Evolutionary conservation across 2,329 filamentous ascomycete genomes (phyloP), one percentile per base, ranked within the genome.

Genomic region (Zopfia rhizophila): DNA sequence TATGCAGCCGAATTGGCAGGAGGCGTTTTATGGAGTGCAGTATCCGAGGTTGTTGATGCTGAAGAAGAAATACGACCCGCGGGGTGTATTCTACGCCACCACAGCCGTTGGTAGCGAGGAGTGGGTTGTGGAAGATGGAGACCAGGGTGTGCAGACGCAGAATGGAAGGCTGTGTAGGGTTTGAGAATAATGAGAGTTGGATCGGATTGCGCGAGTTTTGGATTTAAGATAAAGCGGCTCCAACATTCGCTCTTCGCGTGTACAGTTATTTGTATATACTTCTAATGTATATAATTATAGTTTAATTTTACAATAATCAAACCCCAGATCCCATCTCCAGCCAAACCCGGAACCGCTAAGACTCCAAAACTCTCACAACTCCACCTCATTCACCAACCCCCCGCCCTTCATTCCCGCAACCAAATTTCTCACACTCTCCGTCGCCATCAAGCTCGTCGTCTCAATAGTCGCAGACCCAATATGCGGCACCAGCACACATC

Each of bases 381-480:
- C 41, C 19, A 60, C 33, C 37, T 69, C 65, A 25, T 69, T 68
- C 0, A 67, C 56, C 65, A 66, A 65, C 3, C 28, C 33, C n/a
- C 50, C 55, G 4, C 56, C 63, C 5, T 25, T 40, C 36, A 67
- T 14, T 0, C 63, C 63, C 1, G 65, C 64, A 12, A 68, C 31
- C 58, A 86, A 47, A 55, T 85, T 85, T 42, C 78, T 73, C 55
- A 84, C 58, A 17, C 82, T 80, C 52, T 84, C 66, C 33, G 80
- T 62, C 60, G 83, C 82, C 82, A 84, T 85, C 40, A 82, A 78
- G 57, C 75, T 58, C 33, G 83, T 78, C 4, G 81, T 83, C 66
- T 84, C 81, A 56, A 77, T 78, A 3, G 80, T 84, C 38, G 74
- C 76, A 2, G 80, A 83, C 3, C 82, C 82, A 54, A 85, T 81